Base-by-base conservation (phyloP, 768 basidiomycete genomes). In the Boletus sp. region DNA sequence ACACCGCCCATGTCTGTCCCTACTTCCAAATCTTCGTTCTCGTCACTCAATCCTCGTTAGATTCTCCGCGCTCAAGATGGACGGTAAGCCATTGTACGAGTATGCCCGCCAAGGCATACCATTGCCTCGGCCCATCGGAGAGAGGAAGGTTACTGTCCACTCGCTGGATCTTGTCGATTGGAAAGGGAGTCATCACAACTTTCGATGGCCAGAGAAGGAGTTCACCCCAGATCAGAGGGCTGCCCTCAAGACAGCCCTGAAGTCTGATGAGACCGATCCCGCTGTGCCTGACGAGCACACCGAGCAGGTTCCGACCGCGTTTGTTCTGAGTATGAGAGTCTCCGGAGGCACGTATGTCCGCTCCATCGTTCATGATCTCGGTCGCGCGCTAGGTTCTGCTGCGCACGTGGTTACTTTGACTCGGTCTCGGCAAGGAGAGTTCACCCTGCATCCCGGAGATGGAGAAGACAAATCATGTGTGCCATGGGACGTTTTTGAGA, bases 11-110 rank as follows among this genome's bases (percentile, higher is more conserved):
- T 99, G 96, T 96, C 59, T 64, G 75, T 56, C 53, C 47, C 23
- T 38, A 17, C 3, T 33, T 51, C 40, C 29, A 50, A 41, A 48
- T 29, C 13, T n/a, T 42, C 32, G 21, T 40, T 37, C 48, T 37
- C 14, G 40, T 23, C 50, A 45, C 51, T 56, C 55, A 53, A 50
- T 54, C 41, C 51, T 39, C 46, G 7, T 29, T 66, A 98, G 96
- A 67, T 99, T 95, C 73, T 98, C 97, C 10, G 97, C 97, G 2
- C 78, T 98, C 34, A 98, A 98, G 72, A 98, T 98, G 95, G 94
- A 98, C 60, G 97, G 97, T 1, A 91, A 82, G 70, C 93, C 93
- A 0, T 70, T 98, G 34, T 93, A 98, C 69, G 95, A 98, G 63
- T 99, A 98, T 66, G 97, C 97, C 19, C 84, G 97, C 3, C 79